Evolutionary conservation across 2,329 filamentous ascomycete genomes (phyloP), one percentile per base, ranked within the genome.

Genomic region (Claviceps sp.): DNA sequence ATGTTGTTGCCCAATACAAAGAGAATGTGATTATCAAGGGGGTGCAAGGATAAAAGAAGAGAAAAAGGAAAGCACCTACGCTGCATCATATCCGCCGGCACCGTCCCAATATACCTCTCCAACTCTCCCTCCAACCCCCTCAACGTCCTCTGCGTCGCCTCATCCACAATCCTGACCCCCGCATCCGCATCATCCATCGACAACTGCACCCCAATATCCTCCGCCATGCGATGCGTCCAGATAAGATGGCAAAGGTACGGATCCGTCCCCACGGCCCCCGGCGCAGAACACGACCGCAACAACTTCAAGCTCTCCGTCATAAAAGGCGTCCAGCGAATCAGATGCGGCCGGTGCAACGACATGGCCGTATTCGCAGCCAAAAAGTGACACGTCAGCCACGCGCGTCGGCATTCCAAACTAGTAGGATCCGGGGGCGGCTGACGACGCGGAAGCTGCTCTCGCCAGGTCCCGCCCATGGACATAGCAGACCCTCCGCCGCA

Each of bases 201-300:
- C 55, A 89, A 84, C 57, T 85, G 80, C 34, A 75, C 69, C 10
- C 78, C 77, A 16, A 87, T 75, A 53, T 89, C 82, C 62, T 89
- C 86, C 1, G 78, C 79, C 45, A 89, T 70, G 50, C 74, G 75
- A 56, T 82, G 76, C 30, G 78, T 75, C 69, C 75, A 78, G 1
- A 81, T 74, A 16, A 82, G 68, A 45, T 81, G 78, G 52, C 77
- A 80, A 14, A 84, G 69, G 52, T 75, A 76, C 52, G 69, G 67
- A 62, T 84, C 81, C 2, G 76, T 74, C 0, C 77, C 74, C 6
- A 74, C 71, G 1, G 78, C 77, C 2, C 81, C 74, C 0, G 74
- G 70, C 2, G 74, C 5, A 13, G 7, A 7, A 3, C 40, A 74
- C 2, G 70, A 71, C 59, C 77, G 69, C 3, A 84, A 65, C 7